A percentile compares a stretch with the other conserved stretches of the same genome.
Conservation (phyloP, 805 yeast genomes). For the Sungouiella blattae region DNA sequence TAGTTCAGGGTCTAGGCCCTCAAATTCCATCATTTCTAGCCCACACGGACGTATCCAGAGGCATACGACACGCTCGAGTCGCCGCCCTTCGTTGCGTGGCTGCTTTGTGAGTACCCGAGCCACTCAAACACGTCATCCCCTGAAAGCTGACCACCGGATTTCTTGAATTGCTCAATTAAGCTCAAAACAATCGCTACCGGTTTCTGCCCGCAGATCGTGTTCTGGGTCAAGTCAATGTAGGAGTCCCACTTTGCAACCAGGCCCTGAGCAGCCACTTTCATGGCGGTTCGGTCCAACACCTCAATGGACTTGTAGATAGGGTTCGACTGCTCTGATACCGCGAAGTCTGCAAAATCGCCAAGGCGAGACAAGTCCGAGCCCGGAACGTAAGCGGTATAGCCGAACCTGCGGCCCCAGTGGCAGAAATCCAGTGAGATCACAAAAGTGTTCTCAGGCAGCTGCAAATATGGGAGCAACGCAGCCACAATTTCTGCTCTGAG, state of each 20-base stretch:
- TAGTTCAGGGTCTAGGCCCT: no score
- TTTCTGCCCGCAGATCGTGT: conserved; percentile 90
- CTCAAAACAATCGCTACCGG: conserved; percentile 68
- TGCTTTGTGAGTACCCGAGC: conserved; percentile 81
- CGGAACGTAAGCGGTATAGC: conserved; percentile 35
- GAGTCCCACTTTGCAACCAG: conserved; percentile 56
- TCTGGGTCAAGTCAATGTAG: conserved; percentile 69
- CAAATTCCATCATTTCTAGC: no score
- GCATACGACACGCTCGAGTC: conserved; percentile 94
- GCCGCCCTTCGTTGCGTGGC: conserved; percentile 36
- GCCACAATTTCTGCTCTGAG: conserved; percentile 46
- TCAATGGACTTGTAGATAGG: conserved; percentile 75
- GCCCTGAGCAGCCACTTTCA: conserved; percentile 57
- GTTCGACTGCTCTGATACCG: neutral
- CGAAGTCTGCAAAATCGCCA: conserved; percentile 4
- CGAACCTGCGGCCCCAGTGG: conserved; percentile 71
- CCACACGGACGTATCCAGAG: conserved; percentile 53
- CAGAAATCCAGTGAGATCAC: conserved; percentile 89
- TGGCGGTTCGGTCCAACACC: conserved; percentile 64
- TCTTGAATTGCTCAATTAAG: conserved; percentile 40
- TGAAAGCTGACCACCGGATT: conserved; percentile 10
- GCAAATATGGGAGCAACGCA: conserved; percentile 50
- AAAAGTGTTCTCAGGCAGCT: conserved; percentile 58
- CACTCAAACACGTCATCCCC: conserved; percentile 49
- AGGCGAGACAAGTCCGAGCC: conserved; percentile 6